Percentiles rank a stretch among this genome's conserved stretches.
Evolutionary conservation across 345 rosid species (phyloP).

Genomic region (Kandelia obovata): DNA sequence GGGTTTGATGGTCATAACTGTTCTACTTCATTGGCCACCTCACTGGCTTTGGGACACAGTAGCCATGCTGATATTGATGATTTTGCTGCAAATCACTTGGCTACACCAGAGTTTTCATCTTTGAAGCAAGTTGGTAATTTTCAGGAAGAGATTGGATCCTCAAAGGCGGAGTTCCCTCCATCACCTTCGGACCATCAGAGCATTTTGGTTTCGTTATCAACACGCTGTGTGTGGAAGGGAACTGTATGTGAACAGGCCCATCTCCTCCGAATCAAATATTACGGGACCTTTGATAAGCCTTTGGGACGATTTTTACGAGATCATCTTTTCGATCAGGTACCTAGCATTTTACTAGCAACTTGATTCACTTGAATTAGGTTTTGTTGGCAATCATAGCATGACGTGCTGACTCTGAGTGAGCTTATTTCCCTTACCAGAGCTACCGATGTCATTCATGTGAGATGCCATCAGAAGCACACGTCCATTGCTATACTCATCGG

Average conservation of each 20-base stretch:
- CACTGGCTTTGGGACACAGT: neutral
- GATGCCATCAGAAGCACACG: conserved; percentile 95
- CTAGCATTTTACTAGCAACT: neutral
- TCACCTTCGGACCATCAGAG: conserved; percentile 92
- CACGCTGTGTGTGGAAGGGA: conserved; percentile 96
- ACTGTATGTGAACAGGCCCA: conserved; percentile 89
- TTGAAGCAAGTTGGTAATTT: conserved; percentile 23
- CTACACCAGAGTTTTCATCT: neutral
- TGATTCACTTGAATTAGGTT: neutral
- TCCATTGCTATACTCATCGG: conserved; percentile 90
- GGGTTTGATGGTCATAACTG: neutral
- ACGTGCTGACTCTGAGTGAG: neutral
- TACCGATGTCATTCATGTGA: conserved; percentile 73
- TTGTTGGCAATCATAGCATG: no score
- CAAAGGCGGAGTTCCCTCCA: conserved; percentile 81
- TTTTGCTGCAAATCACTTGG: conserved; percentile 13
- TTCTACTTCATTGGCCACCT: conserved; percentile 3
- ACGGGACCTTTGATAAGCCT: conserved; percentile 90
- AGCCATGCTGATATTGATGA: neutral
- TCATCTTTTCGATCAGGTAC: conserved; percentile 81
- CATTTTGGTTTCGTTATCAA: conserved; percentile 88
- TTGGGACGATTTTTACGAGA: conserved; percentile 85
- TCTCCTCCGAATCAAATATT: conserved; percentile 90
- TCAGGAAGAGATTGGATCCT: conserved; percentile 38
- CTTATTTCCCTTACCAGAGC: conserved; percentile 29